Base-by-base conservation (phyloP, 495 filamentous ascomycete genomes). In the Aspergillus egyptiacus region DNA sequence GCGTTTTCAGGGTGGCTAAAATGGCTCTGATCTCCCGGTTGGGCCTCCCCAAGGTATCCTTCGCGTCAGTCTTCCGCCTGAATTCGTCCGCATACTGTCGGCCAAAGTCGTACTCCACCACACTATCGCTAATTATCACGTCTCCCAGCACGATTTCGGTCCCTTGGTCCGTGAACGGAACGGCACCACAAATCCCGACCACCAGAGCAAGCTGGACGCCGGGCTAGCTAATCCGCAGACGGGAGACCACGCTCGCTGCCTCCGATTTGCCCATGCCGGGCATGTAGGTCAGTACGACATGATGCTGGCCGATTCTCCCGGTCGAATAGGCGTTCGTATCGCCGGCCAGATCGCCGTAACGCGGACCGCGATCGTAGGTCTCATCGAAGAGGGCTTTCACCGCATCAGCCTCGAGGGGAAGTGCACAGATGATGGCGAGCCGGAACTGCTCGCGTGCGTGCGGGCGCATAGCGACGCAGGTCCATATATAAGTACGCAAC, bases 51-150 rank as follows among this genome's bases (percentile, higher is more conserved):
- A 66, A 51, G 14, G 28, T 62, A 31, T 67, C 51, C 15, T 58
- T 35, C 14, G 54, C n/a, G 2, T 46, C 56, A 15, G 55, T 43
- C 37, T 67, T 68, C 5, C 44, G 43, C 5, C 40, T 20, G 30
- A 61, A 60, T 22, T 42, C 44, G n/a, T 53, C 54, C 0, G 59
- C 53, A 22, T 42, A 50, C 19, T 54, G 61, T 32, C 59, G 42
- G 9, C 67, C 67, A 46, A 63, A 53, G 23, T 67, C 65, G 43
- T 67, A 63, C 36, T 72, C 56, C 2, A 71, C 50, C 0, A 70
- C 37, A 1, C 46, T 52, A 0, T 60, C 60, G 55, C 69, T 70
- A 10, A 75, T 64, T 11, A 75, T 46, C 1, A 75, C 71, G 46
- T 77, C 71, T 11, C 72, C 72, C 0, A 73, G 48, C 6, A 70